A percentile compares a stretch with the other conserved stretches of the same genome.
Conservation (phyloP, 2,329 filamentous ascomycete species). For the Cercospora brassicicola region DNA sequence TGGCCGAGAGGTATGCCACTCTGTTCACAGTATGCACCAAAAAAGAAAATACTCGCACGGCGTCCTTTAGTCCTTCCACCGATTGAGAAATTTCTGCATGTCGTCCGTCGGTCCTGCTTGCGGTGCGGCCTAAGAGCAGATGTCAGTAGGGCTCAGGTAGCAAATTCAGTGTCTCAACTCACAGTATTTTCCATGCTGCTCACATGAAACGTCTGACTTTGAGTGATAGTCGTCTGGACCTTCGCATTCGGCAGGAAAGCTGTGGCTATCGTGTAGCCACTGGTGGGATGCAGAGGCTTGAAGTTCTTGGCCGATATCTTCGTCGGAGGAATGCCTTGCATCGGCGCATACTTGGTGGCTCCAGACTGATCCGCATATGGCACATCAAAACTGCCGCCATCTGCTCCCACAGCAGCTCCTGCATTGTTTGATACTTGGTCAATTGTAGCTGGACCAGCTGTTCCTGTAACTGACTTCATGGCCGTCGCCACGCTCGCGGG, state of each 20-base stretch:
- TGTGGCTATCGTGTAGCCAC: slow-evolving; percentile 54
- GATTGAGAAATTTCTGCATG: slow-evolving; percentile 58
- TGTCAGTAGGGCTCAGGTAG: slow-evolving; percentile 10
- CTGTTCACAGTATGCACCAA: background rate
- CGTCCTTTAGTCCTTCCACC: slow-evolving; percentile 58
- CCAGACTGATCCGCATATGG: slow-evolving; percentile 60
- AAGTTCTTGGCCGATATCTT: slow-evolving; percentile 57
- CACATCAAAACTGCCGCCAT: slow-evolving; percentile 37
- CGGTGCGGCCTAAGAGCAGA: slow-evolving; percentile 51
- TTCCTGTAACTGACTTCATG: slow-evolving; percentile 41
- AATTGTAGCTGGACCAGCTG: slow-evolving; percentile 42
- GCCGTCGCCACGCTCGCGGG: slow-evolving; percentile 43
- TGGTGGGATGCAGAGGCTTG: slow-evolving; percentile 57
- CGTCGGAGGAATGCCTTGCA: slow-evolving; percentile 60
- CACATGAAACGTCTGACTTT: slow-evolving; percentile 53
- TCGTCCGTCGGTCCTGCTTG: slow-evolving; percentile 53
- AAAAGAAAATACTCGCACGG: background rate
- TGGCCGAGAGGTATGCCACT: background rate
- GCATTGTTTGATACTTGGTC: slow-evolving; percentile 35
- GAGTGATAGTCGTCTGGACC: slow-evolving; percentile 54
- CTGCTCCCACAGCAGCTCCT: slow-evolving; percentile 24
- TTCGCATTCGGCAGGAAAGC: slow-evolving; percentile 49
- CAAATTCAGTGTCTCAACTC: slow-evolving; percentile 36
- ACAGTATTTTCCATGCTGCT: slow-evolving; percentile 60
- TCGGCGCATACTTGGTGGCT: slow-evolving; percentile 60